phyloP scores from a whole-genome alignment of 2,329 filamentous ascomycete genomes.

The Diaporthe vaccinii region DNA sequence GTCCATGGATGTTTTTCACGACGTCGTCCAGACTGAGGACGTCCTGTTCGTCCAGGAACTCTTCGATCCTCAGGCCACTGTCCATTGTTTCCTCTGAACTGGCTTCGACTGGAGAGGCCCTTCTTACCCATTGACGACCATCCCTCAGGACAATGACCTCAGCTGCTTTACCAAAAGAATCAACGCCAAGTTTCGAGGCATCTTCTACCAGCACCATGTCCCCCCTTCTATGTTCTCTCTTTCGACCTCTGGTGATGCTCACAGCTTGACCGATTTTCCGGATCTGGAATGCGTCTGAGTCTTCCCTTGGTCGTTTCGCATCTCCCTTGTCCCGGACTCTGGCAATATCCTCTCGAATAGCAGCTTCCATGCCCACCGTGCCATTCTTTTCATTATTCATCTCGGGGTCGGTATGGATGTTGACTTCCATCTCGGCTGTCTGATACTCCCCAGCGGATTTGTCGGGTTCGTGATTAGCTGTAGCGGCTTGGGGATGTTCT shows the following conservation, averaged over 20 bases:
- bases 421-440: neutral
- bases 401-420: neutral
- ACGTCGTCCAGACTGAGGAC: constrained; percentile 52
- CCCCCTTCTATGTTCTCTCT: constrained; percentile 37
- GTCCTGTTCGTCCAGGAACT: constrained; percentile 43
- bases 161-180: constrained; percentile 55
- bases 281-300: neutral
- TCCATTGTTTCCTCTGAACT: neutral
- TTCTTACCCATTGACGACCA: constrained; percentile 43
- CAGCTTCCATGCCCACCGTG: neutral
- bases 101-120: neutral
- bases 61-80: constrained; percentile 9
- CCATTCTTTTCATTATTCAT: neutral
- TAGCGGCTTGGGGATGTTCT: neutral
- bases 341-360: neutral
- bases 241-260: constrained; percentile 35
- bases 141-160: constrained; percentile 63
- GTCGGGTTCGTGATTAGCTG: neutral
- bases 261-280: neutral
- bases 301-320: neutral
- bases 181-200: constrained; percentile 45
- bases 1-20: constrained; percentile 61
- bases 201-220: constrained; percentile 36
- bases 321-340: neutral
- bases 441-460: neutral